Evolutionary conservation across 2,329 filamentous ascomycete genomes (phyloP).

Genomic region (Colletotrichum costaricense): DNA sequence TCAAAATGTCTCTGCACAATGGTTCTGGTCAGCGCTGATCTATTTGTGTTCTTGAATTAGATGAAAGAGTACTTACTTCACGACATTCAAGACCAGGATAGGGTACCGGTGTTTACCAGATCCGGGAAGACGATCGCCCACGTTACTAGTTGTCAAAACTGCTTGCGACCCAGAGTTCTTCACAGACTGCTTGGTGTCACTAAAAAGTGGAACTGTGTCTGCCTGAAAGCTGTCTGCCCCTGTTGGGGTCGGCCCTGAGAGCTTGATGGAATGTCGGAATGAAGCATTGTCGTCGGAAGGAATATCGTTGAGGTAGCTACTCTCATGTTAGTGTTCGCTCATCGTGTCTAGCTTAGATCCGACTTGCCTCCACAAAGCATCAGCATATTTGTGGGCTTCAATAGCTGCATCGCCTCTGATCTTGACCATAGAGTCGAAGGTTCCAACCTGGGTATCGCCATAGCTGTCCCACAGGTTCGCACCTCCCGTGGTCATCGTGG

Average conservation of each 20-base stretch:
- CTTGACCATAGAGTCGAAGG: too few relatives aligned
- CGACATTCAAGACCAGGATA: neutral
- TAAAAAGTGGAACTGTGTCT: neutral
- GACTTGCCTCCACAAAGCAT: neutral
- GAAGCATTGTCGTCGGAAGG: neutral
- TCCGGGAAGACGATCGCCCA: neutral
- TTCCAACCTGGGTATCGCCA: too few relatives aligned
- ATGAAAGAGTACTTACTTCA: neutral
- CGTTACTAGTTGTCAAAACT: neutral
- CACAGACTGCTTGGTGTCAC: neutral
- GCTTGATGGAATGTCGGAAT: neutral
- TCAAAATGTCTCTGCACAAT: neutral
- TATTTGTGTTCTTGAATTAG: too few relatives aligned
- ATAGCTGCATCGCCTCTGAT: too few relatives aligned
- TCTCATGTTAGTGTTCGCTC: neutral
- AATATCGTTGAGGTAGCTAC: neutral
- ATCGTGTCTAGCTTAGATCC: neutral
- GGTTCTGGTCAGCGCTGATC: too few relatives aligned
- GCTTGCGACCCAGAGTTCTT: neutral
- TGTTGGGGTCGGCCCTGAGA: neutral
- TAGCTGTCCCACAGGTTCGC: too few relatives aligned
- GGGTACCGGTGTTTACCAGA: neutral
- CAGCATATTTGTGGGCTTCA: too few relatives aligned
- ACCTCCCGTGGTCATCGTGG: too few relatives aligned
- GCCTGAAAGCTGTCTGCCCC: neutral